These are phyloP conservation scores for Quercus dentata DNA, from an alignment of 306 rosid genomes.

Conservation along the genomic window DNA sequence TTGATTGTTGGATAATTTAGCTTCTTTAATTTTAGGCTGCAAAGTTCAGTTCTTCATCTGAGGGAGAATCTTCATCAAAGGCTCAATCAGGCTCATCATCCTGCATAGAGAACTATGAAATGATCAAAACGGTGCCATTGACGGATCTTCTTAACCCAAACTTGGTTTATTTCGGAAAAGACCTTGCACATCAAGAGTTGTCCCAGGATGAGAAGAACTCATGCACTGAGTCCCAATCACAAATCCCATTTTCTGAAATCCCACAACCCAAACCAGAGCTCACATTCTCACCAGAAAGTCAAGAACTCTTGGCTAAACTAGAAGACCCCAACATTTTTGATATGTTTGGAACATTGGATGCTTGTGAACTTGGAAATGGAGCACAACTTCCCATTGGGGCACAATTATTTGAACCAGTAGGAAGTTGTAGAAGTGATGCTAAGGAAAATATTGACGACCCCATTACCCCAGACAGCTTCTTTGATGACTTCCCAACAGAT, in stretches of 20 bases:
- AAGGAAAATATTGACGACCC: conserved; percentile 21
- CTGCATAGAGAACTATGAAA: conserved; percentile 28
- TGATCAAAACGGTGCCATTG: conserved; percentile 49
- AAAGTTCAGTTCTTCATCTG: conserved; percentile 54
- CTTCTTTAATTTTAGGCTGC: conserved; percentile 36
- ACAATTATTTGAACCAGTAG: conserved; percentile 43
- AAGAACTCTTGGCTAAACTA: conserved; percentile 34
- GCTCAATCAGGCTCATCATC: conserved; percentile 35
- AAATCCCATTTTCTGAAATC: conserved; percentile 31
- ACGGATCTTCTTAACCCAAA: conserved; percentile 51
- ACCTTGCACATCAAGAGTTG: conserved; percentile 33
- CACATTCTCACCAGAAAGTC: conserved; percentile 43
- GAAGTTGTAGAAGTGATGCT: conserved; percentile 33
- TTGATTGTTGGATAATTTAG: background rate
- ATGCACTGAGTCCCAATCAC: conserved; percentile 23
- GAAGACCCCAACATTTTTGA: conserved; percentile 42
- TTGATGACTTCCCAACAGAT: conserved; percentile 72
- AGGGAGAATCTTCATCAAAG: conserved; percentile 54
- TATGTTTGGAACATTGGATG: conserved; percentile 33
- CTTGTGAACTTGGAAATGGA: conserved; percentile 39
- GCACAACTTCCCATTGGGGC: conserved; percentile 27
- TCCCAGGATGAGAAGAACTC: conserved; percentile 26
- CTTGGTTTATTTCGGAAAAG: conserved; percentile 20
- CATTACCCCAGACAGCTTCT: conserved; percentile 39
- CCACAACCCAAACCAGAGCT: conserved; percentile 37